Base-by-base conservation (phyloP, 2,329 filamentous ascomycete genomes). In the Dactylellina leptospora region DNA sequence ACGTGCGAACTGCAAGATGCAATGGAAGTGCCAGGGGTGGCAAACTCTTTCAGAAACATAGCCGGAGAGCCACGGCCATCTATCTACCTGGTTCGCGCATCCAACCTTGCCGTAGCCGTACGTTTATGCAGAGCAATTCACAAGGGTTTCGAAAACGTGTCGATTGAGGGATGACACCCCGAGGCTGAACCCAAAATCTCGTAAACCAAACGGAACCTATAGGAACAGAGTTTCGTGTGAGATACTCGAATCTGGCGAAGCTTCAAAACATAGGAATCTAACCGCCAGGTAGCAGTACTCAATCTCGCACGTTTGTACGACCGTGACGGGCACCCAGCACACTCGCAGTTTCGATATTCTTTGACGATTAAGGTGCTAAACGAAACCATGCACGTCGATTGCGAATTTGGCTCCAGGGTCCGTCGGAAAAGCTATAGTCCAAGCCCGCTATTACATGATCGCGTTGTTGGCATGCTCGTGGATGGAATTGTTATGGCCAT, bases 1-100 rank as follows among this genome's bases (percentile, higher is more conserved):
- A 27, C n/a, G 13, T 13, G 11, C 22, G 22, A 48, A 10, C 2
- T 33, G 47, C n/a, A 33, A 30, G 23, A 51, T 51, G 47, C 47
- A 51, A 27, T 3, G 47, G n/a, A n/a, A n/a, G n/a, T n/a, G n/a
- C 25, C 47, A 51, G 27, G 47, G 45, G 45, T 50, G 4, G 20
- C 6, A 6, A 20, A n/a, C n/a, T 4, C 20, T 22, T 47, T 27
- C 10, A 33, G 47, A 51, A 51, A 51, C 47, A 51, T 23, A 33
- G n/a, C 47, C 47, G 47, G 47, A 48, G 44, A n/a, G n/a, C 44
- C 20, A 27, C 44, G 18, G 20, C 44, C 38, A n/a, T 51, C 47
- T 18, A 3, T 22, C 45, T 42, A 16, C 4, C 4, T 20, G 25
- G n/a, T n/a, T n/a, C n/a, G n/a, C n/a, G n/a, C n/a, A n/a, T n/a